Evolutionary conservation across 1,284 basidiomycete genomes (phyloP), one percentile per base, ranked within the genome.

Genomic region (Mycosarcoma maydis): DNA sequence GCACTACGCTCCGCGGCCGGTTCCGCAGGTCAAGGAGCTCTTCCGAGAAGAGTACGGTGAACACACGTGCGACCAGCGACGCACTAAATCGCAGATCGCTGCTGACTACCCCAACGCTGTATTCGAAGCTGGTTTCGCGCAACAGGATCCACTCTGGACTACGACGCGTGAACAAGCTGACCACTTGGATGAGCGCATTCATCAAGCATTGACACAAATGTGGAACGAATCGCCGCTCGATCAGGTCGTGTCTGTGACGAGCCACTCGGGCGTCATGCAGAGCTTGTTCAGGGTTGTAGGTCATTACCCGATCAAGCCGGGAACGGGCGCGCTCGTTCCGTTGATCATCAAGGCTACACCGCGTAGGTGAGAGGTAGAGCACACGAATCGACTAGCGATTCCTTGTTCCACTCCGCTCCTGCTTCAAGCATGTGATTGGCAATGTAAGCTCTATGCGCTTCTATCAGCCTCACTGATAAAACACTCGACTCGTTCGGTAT

Each of bases 211-310:
- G 27, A 59, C 42, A 4, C 49, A 62, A 32, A 34, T 59, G 32
- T 69, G 46, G 46, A 58, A 69, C 47, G 65, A 68, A 38, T 38
- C 53, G 1, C 47, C 38, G n/a, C 20, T 19, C 2, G 54, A 62
- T 36, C 54, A 56, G 43, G 72, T 74, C 14, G 44, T 74, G 6
- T 53, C 44, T 11, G 45, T 74, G 45, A 68, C 72, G 8, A 44
- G 38, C 14, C 72, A 74, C 50, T 72, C 68, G 2, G 72, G 72
- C 38, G 72, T 72, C 34, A 72, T 74, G 72, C 68, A 68, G 60
- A 55, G 51, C 32, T 10, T 74, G 2, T 68, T 72, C 32, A 36
- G 57, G 19, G 55, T 65, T 3, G 43, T 47, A 1, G 50, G 57
- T 3, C 72, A 74, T 38, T 60, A 58, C 45, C 43, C 46, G 10